Base-by-base conservation (phyloP, 495 filamentous ascomycete genomes). In the Xylaria grammica region DNA sequence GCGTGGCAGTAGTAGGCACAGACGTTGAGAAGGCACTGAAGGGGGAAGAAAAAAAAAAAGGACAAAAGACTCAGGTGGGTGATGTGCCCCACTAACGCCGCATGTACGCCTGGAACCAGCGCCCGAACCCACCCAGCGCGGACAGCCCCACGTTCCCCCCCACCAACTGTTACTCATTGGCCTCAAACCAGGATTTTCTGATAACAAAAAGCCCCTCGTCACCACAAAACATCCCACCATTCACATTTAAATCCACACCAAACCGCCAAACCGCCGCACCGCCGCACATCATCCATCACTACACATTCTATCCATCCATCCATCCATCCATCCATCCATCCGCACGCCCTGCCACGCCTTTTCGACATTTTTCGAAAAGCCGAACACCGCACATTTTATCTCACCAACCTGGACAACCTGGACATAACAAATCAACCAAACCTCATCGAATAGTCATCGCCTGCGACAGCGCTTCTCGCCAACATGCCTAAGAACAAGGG, bases 401-500 rank as follows among this genome's bases (percentile, higher is more conserved):
- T n/a, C n/a, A n/a, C n/a, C n/a, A n/a, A n/a, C n/a, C n/a, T n/a
- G n/a, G n/a, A n/a, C n/a, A n/a, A n/a, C n/a, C n/a, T n/a, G n/a
- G n/a, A n/a, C n/a, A n/a, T n/a, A n/a, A n/a, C 54, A 56, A 51
- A 9, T 22, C 29, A 62, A 57, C 30, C 32, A 13, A 55, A 53
- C 27, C 24, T 26, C 15, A 49, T 15, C 26, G 38, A 29, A n/a
- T 24, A 48, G 11, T 15, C 44, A 2, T 29, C 10, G 19, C 27
- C 22, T 36, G 34, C 42, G 27, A 48, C 56, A 48, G 11, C 1
- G 17, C 26, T 13, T 17, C 62, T 44, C 24, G 64, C 32, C 84
- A 86, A 78, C 67, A 97, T 97, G 93, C 93, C 93, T 75, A 97
- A 97, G 92, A 97, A 97, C 75, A 97, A 97, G 89, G 93, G 93